Conservation (phyloP, 345 rosid species). For the Lepidium sativum region DNA sequence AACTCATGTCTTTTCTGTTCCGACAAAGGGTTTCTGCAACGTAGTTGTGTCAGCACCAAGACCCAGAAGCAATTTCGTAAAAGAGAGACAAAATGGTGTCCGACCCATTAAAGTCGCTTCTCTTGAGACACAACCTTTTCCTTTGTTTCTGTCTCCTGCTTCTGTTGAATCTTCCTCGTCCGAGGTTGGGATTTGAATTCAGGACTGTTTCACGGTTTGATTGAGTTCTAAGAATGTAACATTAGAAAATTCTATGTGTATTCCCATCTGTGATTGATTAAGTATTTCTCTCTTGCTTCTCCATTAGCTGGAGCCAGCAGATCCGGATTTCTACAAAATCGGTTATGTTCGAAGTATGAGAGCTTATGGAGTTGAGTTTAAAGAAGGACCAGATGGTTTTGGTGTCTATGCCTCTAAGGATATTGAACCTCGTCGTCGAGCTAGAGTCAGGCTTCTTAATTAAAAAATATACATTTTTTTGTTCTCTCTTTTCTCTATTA, state of each 20-base stretch:
- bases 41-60: constrained; percentile 29
- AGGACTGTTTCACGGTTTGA: neutral
- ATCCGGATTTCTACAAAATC: constrained; percentile 91
- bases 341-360: constrained; percentile 78
- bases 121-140: constrained; percentile 51
- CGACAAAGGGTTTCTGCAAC: constrained; percentile 23
- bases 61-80: constrained; percentile 28
- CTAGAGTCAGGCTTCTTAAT: constrained; percentile 52
- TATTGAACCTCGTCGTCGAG: constrained; percentile 74
- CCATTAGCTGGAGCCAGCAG: constrained; percentile 52
- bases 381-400: constrained; percentile 84
- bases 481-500: neutral
- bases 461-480: constrained; percentile 2
- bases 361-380: constrained; percentile 85
- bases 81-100: constrained; percentile 21
- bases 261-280: neutral
- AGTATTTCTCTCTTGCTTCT: neutral
- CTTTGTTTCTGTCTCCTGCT: constrained; percentile 53
- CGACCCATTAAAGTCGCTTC: constrained; percentile 52
- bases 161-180: constrained; percentile 41
- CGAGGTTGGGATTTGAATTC: constrained; percentile 16
- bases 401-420: constrained; percentile 92
- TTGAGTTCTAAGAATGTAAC: neutral
- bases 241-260: neutral
- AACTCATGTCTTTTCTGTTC: neutral